Conservation (phyloP, 2,329 filamentous ascomycete species). For the Pseudogymnoascus sp. region DNA sequence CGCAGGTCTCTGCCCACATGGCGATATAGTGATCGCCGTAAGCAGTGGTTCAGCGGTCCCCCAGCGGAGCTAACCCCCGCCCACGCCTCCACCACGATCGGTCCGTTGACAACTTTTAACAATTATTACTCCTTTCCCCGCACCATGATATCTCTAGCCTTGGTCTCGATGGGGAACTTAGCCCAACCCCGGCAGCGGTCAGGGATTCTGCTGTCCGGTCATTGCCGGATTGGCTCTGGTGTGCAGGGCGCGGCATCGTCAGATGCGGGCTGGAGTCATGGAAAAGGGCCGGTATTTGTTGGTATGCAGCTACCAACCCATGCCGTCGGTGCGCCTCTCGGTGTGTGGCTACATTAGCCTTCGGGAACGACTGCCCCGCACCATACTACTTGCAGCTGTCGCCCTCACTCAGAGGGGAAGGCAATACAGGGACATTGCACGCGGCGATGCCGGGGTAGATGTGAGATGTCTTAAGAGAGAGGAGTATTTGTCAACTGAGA, state of each 20-base stretch:
- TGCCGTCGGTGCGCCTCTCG: background rate
- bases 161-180: background rate
- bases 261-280: background rate
- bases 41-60: background rate
- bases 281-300: background rate
- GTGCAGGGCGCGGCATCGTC: background rate
- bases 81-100: background rate
- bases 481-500: background rate
- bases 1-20: background rate
- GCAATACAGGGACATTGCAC: background rate
- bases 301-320: background rate
- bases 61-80: background rate
- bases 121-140: background rate
- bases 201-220: background rate
- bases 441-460: background rate
- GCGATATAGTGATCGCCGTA: constrained; percentile 6
- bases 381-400: background rate
- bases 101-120: background rate
- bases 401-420: background rate
- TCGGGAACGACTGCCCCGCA: background rate
- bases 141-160: background rate
- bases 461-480: background rate
- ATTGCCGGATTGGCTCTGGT: background rate
- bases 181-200: background rate
- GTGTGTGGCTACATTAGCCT: background rate